Evolutionary conservation across 331 rosid species (phyloP).

Genomic region (Pyracantha coccinea): DNA sequence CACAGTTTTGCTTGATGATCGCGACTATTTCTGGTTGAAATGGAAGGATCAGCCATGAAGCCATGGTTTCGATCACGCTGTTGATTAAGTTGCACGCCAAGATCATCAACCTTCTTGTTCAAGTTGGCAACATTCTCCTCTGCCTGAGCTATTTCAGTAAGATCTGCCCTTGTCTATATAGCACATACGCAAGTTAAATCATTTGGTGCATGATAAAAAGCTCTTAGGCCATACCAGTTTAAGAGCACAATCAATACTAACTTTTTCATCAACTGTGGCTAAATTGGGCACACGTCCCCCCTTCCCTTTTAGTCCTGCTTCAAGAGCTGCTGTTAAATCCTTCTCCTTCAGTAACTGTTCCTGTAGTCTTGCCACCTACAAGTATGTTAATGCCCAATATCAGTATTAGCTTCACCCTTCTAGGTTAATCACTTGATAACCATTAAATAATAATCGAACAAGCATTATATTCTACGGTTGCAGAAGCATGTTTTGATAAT

Average conservation of each 20-base stretch:
- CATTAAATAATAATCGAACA: neutral
- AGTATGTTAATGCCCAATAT: neutral
- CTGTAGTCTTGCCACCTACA: slow-evolving; percentile 65
- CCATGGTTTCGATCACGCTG: slow-evolving; percentile 29
- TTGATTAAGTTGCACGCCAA: slow-evolving; percentile 49
- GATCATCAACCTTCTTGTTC: slow-evolving; percentile 46
- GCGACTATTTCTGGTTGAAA: slow-evolving; percentile 14
- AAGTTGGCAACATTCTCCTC: slow-evolving; percentile 54
- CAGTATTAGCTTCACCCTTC: slow-evolving; percentile 1
- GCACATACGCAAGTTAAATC: slow-evolving; percentile 16
- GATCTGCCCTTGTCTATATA: slow-evolving; percentile 60
- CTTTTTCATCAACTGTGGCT: slow-evolving; percentile 40
- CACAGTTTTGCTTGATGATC: slow-evolving; percentile 39
- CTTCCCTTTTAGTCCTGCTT: slow-evolving; percentile 12
- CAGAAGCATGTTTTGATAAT: neutral
- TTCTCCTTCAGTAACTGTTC: slow-evolving; percentile 66
- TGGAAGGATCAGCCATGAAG: slow-evolving; percentile 14
- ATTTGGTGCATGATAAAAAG: slow-evolving; percentile 18
- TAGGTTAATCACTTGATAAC: neutral
- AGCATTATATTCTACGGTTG: neutral
- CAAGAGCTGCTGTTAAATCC: slow-evolving; percentile 46
- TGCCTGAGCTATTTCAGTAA: slow-evolving; percentile 53
- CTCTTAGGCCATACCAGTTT: slow-evolving; percentile 3
- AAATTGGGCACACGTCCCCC: slow-evolving; percentile 21
- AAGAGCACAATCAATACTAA: slow-evolving; percentile 12